phyloP scores from a whole-genome alignment of 176 grass and related monocot genomes.

The Oryza punctata region DNA sequence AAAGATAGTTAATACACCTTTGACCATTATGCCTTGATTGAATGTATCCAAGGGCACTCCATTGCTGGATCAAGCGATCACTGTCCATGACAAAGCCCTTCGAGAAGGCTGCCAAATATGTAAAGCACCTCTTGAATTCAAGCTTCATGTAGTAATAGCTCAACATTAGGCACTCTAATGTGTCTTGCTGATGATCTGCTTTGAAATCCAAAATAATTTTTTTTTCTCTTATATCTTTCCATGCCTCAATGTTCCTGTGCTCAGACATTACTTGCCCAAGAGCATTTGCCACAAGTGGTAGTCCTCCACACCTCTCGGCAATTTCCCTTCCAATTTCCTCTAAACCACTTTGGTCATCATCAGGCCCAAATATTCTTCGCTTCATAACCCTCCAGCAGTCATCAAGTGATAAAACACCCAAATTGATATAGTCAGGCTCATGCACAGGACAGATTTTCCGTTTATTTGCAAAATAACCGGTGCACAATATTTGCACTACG shows the following conservation, averaged over 20 bases:
- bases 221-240: slow-evolving; percentile 32
- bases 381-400: background rate
- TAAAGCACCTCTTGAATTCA: slow-evolving; percentile 53
- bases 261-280: slow-evolving; percentile 45
- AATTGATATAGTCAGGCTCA: background rate
- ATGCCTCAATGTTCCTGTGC: slow-evolving; percentile 1
- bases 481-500: background rate
- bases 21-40: background rate
- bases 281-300: slow-evolving; percentile 43
- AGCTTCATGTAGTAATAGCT: slow-evolving; percentile 47
- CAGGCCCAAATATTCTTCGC: slow-evolving; percentile 3
- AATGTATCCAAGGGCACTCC: slow-evolving; percentile 58
- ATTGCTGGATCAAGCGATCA: slow-evolving; percentile 50
- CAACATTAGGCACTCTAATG: slow-evolving; percentile 40
- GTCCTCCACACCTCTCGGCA: slow-evolving; percentile 30
- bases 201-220: no score
- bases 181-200: background rate
- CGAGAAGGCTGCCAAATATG: slow-evolving; percentile 51
- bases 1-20: slow-evolving; percentile 31
- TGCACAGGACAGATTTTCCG: background rate
- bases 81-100: slow-evolving; percentile 38
- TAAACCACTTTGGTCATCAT: background rate
- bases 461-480: background rate
- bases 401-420: background rate
- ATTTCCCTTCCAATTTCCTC: slow-evolving; percentile 38